These are phyloP conservation scores for Coprinopsis sp. DNA, from an alignment of 768 basidiomycete species.

Conservation along the genomic window DNA sequence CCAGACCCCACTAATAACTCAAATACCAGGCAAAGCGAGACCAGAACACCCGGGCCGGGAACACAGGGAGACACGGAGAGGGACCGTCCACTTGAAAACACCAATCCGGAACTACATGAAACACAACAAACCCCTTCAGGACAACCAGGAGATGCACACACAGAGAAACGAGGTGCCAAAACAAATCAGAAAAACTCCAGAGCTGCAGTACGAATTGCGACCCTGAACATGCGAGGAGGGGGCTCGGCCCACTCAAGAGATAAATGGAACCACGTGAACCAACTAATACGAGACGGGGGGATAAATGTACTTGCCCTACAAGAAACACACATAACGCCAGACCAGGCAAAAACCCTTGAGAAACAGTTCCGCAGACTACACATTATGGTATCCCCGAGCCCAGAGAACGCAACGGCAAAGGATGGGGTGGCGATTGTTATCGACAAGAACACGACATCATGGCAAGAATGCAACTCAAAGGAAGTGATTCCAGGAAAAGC, in stretches of 20 bases:
- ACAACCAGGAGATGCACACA: too few relatives aligned
- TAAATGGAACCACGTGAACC: neutral
- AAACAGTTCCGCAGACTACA: neutral
- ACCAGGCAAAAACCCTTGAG: neutral
- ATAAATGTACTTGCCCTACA: slow-evolving; percentile 2
- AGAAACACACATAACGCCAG: slow-evolving; percentile 4
- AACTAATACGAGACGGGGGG: neutral
- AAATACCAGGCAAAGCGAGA: too few relatives aligned
- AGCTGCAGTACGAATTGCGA: too few relatives aligned
- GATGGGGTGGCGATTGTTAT: slow-evolving; percentile 30
- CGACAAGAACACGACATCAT: slow-evolving; percentile 22
- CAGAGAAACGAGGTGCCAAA: too few relatives aligned
- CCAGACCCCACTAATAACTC: too few relatives aligned
- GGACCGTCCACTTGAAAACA: too few relatives aligned
- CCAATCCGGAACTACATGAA: too few relatives aligned
- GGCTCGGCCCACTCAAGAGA: neutral
- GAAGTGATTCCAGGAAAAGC: slow-evolving; percentile 27
- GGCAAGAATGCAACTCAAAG: slow-evolving; percentile 4
- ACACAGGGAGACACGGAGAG: too few relatives aligned
- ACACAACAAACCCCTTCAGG: too few relatives aligned
- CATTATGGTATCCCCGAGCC: neutral
- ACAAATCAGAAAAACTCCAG: too few relatives aligned
- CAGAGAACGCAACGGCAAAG: slow-evolving; percentile 12
- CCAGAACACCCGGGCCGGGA: too few relatives aligned
- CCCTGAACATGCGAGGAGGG: slow-evolving; percentile 1